A percentile compares a stretch with the other conserved stretches of the same genome.
Conservation (phyloP, 306 rosid species). For the Fragaria vesca region DNA sequence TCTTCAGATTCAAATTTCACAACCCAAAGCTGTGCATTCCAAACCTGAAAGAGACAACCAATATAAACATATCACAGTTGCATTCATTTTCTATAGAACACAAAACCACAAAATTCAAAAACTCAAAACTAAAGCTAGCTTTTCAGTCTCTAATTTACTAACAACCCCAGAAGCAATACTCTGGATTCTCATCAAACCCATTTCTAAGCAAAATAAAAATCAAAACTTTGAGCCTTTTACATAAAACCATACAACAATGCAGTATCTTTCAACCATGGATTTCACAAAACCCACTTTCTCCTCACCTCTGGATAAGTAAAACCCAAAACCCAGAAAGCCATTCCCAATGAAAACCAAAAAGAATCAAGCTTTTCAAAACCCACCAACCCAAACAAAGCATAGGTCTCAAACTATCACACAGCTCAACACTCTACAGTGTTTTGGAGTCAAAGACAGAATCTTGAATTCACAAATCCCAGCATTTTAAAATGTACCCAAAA, state of each 20-base stretch:
- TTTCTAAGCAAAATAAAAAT: constrained; percentile 1
- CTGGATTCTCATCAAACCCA: not conserved
- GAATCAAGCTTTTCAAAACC: constrained; percentile 1
- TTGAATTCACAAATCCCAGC: constrained; percentile 26
- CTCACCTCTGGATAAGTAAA: constrained; percentile 27
- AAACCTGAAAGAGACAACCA: constrained; percentile 18
- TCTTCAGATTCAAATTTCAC: constrained; percentile 21
- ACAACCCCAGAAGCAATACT: not conserved
- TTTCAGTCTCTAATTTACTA: not conserved
- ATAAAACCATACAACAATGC: constrained; percentile 24
- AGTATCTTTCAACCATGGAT: constrained; percentile 24
- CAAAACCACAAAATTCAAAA: not conserved
- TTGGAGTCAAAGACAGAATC: constrained; percentile 43
- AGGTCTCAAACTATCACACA: constrained; percentile 7
- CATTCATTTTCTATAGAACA: not conserved
- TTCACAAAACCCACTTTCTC: constrained; percentile 17
- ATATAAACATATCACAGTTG: not conserved
- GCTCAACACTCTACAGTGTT: constrained; percentile 12
- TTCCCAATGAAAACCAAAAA: not conserved
- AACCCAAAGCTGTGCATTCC: constrained; percentile 18
- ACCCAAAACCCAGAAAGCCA: constrained; percentile 23
- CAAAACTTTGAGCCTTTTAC: constrained; percentile 13
- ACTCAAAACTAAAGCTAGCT: not conserved
- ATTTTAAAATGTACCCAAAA: not conserved
- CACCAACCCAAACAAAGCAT: not conserved